These are phyloP conservation scores for Pilobolus umbonatus DNA, from an alignment of 192 early-diverging fungal genomes.

Conservation along the genomic window DNA sequence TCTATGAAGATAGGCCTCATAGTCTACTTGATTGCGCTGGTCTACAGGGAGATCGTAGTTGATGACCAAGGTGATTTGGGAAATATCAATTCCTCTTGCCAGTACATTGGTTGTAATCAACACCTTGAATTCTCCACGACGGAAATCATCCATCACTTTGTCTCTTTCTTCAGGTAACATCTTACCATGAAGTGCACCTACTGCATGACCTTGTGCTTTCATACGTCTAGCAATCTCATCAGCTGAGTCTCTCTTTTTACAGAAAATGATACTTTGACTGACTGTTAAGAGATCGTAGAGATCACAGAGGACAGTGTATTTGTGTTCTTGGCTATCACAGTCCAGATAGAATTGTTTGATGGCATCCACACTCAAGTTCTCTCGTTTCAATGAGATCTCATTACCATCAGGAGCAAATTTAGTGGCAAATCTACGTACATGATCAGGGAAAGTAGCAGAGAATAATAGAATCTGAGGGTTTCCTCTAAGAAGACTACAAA, in stretches of 20 bases:
- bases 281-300: slow-evolving; percentile 84
- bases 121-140: slow-evolving; percentile 85
- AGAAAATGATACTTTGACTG: slow-evolving; percentile 97
- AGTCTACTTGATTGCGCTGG: slow-evolving; percentile 60
- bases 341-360: slow-evolving; percentile 99
- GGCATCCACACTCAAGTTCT: slow-evolving; percentile 89
- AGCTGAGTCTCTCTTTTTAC: slow-evolving; percentile 75
- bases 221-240: slow-evolving; percentile 72
- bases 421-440: slow-evolving; percentile 74
- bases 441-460: slow-evolving; percentile 89
- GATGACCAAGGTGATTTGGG: slow-evolving; percentile 91
- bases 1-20: slow-evolving; percentile 95
- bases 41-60: slow-evolving; percentile 94
- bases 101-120: slow-evolving; percentile 97
- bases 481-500: slow-evolving; percentile 58
- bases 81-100: slow-evolving; percentile 95
- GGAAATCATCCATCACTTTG: slow-evolving; percentile 88
- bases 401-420: slow-evolving; percentile 87
- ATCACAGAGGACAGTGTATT: slow-evolving; percentile 68
- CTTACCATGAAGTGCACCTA: slow-evolving; percentile 82
- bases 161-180: slow-evolving; percentile 77
- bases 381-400: slow-evolving; percentile 78
- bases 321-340: slow-evolving; percentile 75
- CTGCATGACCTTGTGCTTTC: slow-evolving; percentile 77
- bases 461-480: slow-evolving; percentile 87